Base-by-base conservation (phyloP, 257 asterid species). In the Paulownia fortunei region DNA sequence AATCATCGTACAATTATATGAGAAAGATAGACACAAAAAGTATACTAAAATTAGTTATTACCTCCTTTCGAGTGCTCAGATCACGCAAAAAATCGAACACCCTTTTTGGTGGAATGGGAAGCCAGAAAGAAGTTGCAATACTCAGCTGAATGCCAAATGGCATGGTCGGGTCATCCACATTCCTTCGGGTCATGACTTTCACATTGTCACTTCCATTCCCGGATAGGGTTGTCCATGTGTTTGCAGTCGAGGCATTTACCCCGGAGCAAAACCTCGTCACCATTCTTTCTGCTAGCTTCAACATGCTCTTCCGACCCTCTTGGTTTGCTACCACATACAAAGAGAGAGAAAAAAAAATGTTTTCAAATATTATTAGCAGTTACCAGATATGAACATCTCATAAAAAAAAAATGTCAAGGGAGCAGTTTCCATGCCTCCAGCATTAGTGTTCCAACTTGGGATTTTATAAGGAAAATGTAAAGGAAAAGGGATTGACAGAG, bases 61-160 rank as follows among this genome's bases (percentile, higher is more conserved):
- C 91, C 91, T 76, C 26, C 7, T 41, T 80, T 8, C 91, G 78
- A 6, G 27, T 46, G 30, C 32, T 70, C 7, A 60, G 62, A 52
- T 83, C 79, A 3, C 77, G 74, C n/a, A 85, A 62, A 41, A 66
- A 89, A 70, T 85, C 73, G 36, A 87, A 87, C 9, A 84, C 73
- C 47, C 27, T 60, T 46, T 67, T 76, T 0, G 90, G 85, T 34
- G 85, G 69, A 30, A 76, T 13, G 0, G 93, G 88, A 5, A 87
- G 83, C 91, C 91, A 89, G 11, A 83, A 73, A 24, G 93, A 87
- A 69, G 87, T 85, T 0, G 90, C 84, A 4, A 76, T 64, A 42
- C 54, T 49, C 5, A 89, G 76, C 3, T 81, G 79, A 32, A 80
- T 49, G 1, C 90, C 87, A 4, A 63, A 36, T 5, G 88, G 91